These are phyloP conservation scores for Hypoxylon sp. DNA, from an alignment of 2,329 filamentous ascomycete species.

Conservation along the genomic window DNA sequence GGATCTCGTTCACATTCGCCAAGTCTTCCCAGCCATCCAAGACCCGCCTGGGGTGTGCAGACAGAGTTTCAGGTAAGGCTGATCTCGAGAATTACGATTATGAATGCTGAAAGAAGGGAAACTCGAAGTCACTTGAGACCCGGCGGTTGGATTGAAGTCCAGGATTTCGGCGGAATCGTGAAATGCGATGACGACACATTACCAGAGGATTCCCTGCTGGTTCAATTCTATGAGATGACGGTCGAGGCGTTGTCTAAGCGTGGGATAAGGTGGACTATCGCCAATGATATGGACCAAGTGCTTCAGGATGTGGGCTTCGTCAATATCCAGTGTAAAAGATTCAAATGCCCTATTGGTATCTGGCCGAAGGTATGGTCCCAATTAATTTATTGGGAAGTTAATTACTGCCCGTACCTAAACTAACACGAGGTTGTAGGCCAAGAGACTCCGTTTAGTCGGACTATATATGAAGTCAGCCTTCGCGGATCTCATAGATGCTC, in stretches of 20 bases:
- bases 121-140: constrained; percentile 47
- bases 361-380: constrained; percentile 56
- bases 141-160: constrained; percentile 49
- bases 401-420: background rate
- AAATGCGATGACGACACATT: constrained; percentile 48
- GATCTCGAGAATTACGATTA: background rate
- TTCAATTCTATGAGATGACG: constrained; percentile 37
- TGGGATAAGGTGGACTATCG: constrained; percentile 40
- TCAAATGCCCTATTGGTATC: constrained; percentile 56
- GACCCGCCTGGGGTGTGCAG: constrained; percentile 53
- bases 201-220: constrained; percentile 33
- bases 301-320: constrained; percentile 44
- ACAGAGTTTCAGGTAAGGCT: constrained; percentile 28
- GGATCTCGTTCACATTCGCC: constrained; percentile 66
- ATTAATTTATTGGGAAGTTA: background rate
- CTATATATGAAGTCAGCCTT: constrained; percentile 48
- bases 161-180: constrained; percentile 44
- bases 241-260: constrained; percentile 33
- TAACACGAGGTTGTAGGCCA: constrained; percentile 43
- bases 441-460: constrained; percentile 58
- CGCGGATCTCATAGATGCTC: constrained; percentile 40
- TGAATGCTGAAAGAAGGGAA: constrained; percentile 14
- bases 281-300: constrained; percentile 41
- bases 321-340: constrained; percentile 43
- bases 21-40: constrained; percentile 62